phyloP scores from a whole-genome alignment of 768 basidiomycete species.

The Crucibulum laeve region DNA sequence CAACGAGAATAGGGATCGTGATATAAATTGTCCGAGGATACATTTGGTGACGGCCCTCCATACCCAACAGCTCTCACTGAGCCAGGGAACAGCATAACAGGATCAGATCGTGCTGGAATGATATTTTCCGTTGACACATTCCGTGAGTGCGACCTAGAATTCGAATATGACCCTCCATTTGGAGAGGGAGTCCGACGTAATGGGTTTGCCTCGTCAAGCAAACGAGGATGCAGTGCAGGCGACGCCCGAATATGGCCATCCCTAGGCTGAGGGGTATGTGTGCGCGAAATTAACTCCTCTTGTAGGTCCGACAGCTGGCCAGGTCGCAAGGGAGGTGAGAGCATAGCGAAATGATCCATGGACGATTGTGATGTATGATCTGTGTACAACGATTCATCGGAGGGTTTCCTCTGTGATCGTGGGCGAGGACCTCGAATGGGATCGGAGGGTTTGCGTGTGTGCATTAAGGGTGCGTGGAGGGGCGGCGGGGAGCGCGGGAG shows the following conservation, averaged over 20 bases:
- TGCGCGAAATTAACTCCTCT: not conserved
- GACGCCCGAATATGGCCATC: too few species aligned
- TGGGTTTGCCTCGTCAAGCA: too few species aligned
- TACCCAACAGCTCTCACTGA: conserved; percentile 32
- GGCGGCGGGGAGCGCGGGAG: not conserved
- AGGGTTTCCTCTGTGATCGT: not conserved
- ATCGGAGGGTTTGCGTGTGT: not conserved
- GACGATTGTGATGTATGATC: not conserved
- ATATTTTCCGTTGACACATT: conserved; percentile 20
- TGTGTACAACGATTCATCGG: not conserved
- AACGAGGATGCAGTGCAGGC: too few species aligned
- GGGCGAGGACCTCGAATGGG: not conserved
- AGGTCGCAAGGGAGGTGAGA: not conserved
- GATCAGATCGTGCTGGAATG: conserved; percentile 15
- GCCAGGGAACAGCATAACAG: conserved; percentile 28
- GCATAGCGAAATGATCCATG: conserved; percentile 6
- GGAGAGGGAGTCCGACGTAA: not conserved
- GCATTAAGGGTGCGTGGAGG: not conserved
- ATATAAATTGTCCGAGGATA: not conserved
- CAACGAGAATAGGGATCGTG: too few species aligned
- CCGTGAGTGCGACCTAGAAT: conserved; percentile 1
- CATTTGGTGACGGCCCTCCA: not conserved
- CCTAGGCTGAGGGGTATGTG: too few species aligned
- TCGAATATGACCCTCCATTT: not conserved
- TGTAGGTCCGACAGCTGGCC: not conserved